These are phyloP conservation scores for Xanthoconium separans DNA, from an alignment of 1,284 basidiomycete genomes.

Conservation along the genomic window DNA sequence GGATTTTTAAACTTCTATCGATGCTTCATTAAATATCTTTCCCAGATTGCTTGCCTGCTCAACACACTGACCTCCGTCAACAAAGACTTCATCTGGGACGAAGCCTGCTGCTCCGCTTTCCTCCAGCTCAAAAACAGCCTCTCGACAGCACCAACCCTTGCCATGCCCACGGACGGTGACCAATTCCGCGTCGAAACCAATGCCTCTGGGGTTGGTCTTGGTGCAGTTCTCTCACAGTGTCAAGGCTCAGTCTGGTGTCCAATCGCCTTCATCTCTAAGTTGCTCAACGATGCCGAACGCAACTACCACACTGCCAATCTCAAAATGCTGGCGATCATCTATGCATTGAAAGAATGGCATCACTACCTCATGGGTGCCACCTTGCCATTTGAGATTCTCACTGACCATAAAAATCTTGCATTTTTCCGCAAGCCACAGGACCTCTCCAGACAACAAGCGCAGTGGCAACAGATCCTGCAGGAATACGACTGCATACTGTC, in stretches of 20 bases:
- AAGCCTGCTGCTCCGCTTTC: not conserved
- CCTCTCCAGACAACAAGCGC: too few relatives aligned
- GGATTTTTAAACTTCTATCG: not conserved
- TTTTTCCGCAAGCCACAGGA: too few relatives aligned
- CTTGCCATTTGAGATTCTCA: too few relatives aligned
- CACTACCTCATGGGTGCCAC: too few relatives aligned
- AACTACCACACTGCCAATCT: too few relatives aligned
- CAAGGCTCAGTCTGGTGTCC: not conserved
- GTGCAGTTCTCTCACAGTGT: not conserved
- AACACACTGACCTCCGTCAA: not conserved
- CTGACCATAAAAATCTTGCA: too few relatives aligned
- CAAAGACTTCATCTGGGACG: not conserved
- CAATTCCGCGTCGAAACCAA: not conserved
- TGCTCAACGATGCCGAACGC: not conserved
- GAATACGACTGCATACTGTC: too few relatives aligned
- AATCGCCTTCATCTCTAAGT: not conserved
- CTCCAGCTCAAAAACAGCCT: not conserved
- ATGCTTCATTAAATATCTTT: not conserved
- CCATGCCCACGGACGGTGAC: not conserved
- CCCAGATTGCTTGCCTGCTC: accelerated
- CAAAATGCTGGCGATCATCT: too few relatives aligned
- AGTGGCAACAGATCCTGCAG: too few relatives aligned
- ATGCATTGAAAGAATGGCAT: too few relatives aligned
- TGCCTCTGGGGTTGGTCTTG: not conserved
- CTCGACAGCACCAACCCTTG: not conserved